Evolutionary conservation across 164 flowering plant species (phyloP).

Genomic region (Platanus orientalis): DNA sequence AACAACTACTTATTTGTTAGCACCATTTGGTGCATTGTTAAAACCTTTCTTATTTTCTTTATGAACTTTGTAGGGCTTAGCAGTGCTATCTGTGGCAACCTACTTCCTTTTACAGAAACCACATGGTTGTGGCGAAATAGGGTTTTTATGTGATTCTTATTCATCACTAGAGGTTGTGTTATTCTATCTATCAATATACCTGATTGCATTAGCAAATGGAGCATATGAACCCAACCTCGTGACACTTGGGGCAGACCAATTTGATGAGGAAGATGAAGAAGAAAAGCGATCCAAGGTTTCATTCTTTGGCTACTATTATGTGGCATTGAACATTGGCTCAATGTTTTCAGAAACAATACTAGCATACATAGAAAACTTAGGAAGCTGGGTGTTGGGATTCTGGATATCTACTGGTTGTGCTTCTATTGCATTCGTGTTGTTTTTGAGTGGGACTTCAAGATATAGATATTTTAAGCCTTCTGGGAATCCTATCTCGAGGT

Average conservation of each 20-base stretch:
- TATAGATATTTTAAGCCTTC: conserved; percentile 40
- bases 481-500: conserved; percentile 48
- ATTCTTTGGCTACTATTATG: conserved; percentile 42
- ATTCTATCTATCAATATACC: conserved; percentile 41
- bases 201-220: conserved; percentile 49
- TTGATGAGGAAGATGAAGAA: conserved; percentile 37
- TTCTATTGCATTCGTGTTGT: conserved; percentile 17
- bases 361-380: conserved; percentile 34
- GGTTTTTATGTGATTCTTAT: conserved; percentile 29
- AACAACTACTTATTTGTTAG: no score
- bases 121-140: conserved; percentile 44
- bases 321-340: conserved; percentile 48
- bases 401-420: conserved; percentile 36
- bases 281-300: conserved; percentile 31
- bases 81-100: conserved; percentile 32
- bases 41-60: no score
- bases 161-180: conserved; percentile 18
- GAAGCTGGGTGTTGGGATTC: conserved; percentile 38
- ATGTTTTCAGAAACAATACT: conserved; percentile 44
- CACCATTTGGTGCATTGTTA: no score
- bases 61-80: conserved; percentile 37
- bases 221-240: conserved; percentile 41
- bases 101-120: conserved; percentile 34
- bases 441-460: conserved; percentile 28
- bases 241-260: conserved; percentile 48